Base-by-base conservation (phyloP, 148 eudicot species). In the Selenicereus undatus region DNA sequence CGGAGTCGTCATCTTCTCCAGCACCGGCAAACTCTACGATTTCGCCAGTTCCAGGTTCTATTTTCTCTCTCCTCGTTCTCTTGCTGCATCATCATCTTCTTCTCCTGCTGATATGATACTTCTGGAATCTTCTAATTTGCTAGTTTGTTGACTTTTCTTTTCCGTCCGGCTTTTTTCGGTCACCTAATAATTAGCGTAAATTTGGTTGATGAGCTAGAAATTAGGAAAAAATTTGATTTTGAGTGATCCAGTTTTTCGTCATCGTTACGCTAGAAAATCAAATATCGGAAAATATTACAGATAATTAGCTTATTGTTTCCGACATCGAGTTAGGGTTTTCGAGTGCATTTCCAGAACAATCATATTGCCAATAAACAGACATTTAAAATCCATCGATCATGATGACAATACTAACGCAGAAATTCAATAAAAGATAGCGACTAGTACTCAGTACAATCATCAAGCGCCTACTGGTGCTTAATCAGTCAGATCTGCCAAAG, bases 1-100 rank as follows among this genome's bases (percentile, higher is more conserved):
- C 3, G 93, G 91, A 20, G 91, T 90, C 18, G 87, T 88, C 45
- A 86, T 90, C 75, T 90, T 90, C 82, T 90, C 93, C 5, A 90
- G 91, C 84, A 89, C 93, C 16, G 85, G 90, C 17, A 83, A 83
- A 69, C 90, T 89, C 29, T 89, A 86, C 77, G 93, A 90, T 54
- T 90, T 75, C 78, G 52, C 91, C 39, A 90, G 86, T 79, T 79
- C 90, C 85, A 87, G 91, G 93, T 89, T 82, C 24, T 30, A 26
- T 22, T 48, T 22, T 32, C 43, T 29, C 21, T 13, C 4, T 52
- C 32, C 32, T 2, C 32, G 8, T 20, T 54, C 1, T 24, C 14
- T 8, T 66, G 22, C 62, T 56, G 21, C 62, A 56, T 43, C 43
- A 39, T 39, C 43, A 39, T 7, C 8, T 1, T 39, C 43, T 3